Percentiles rank a stretch among this genome's conserved stretches.
Evolutionary conservation across 208 protist genomes (phyloP).

Genomic region (Leishmania mexicana): DNA sequence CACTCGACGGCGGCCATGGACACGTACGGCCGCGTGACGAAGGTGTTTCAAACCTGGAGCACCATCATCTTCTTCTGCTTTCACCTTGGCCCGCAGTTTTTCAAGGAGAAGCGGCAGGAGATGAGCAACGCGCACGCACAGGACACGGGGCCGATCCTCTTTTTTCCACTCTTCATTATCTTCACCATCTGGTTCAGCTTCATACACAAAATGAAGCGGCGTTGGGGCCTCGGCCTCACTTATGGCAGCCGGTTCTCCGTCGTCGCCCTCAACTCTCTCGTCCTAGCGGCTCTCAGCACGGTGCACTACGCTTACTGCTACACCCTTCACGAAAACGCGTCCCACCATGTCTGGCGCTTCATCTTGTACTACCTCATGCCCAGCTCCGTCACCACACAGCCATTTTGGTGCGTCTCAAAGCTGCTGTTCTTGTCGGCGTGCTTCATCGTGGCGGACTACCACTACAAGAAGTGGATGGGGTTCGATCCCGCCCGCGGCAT

Average conservation of each 20-base stretch:
- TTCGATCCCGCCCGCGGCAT: slow-evolving; percentile 73
- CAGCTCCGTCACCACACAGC: slow-evolving; percentile 14
- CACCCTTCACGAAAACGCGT: slow-evolving; percentile 27
- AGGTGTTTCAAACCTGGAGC: slow-evolving; percentile 71
- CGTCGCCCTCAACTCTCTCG: slow-evolving; percentile 67
- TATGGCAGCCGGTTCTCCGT: slow-evolving; percentile 55
- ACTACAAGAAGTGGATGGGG: slow-evolving; percentile 60
- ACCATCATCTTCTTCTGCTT: slow-evolving; percentile 54
- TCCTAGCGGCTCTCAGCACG: slow-evolving; percentile 60
- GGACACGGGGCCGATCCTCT: slow-evolving; percentile 45
- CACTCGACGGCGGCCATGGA: slow-evolving; percentile 48
- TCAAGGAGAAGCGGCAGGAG: slow-evolving; percentile 31
- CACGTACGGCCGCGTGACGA: slow-evolving; percentile 64
- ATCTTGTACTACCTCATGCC: slow-evolving; percentile 18
- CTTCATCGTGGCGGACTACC: slow-evolving; percentile 68
- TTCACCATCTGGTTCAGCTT: slow-evolving; percentile 52
- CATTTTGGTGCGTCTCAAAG: slow-evolving; percentile 31
- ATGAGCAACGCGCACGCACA: not conserved
- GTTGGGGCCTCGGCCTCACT: slow-evolving; percentile 56
- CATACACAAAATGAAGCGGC: slow-evolving; percentile 76
- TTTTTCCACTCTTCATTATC: slow-evolving; percentile 64
- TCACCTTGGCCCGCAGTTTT: slow-evolving; percentile 56
- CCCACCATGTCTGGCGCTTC: slow-evolving; percentile 1
- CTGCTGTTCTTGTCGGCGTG: slow-evolving; percentile 38
- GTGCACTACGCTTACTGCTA: slow-evolving; percentile 72